These are phyloP conservation scores for Fusarium fracticaudum DNA, from an alignment of 2,329 filamentous ascomycete genomes.

Conservation along the genomic window DNA sequence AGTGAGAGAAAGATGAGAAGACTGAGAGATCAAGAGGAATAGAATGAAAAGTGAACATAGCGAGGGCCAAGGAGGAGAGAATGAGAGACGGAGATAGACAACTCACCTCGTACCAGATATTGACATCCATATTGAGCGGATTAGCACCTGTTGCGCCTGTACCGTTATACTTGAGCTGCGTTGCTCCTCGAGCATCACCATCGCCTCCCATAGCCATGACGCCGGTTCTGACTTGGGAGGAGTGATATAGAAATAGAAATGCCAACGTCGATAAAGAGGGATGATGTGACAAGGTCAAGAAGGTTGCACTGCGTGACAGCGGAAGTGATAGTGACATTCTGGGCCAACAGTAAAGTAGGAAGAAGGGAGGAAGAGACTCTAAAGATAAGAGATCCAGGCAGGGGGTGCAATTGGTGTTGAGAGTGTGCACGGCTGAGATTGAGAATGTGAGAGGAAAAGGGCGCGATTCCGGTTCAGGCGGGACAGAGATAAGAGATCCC, in stretches of 20 bases:
- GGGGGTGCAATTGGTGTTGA: conserved; percentile 15
- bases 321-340: conserved; percentile 9
- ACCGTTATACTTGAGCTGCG: conserved; percentile 68
- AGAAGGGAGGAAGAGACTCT: background rate
- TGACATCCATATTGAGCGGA: conserved; percentile 73
- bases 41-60: background rate
- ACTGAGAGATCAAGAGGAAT: background rate
- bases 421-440: conserved; percentile 3
- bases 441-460: background rate
- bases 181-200: conserved; percentile 56
- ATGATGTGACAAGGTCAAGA: background rate
- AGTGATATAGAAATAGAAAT: conserved; percentile 33
- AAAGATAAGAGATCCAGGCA: conserved; percentile 26
- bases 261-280: conserved; percentile 5
- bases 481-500: conserved; percentile 29
- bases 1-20: conserved; percentile 2
- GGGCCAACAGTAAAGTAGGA: conserved; percentile 12
- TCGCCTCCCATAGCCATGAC: conserved; percentile 39
- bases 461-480: conserved; percentile 7
- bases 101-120: conserved; percentile 79
- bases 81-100: background rate
- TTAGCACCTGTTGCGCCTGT: conserved; percentile 73
- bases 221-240: conserved; percentile 23
- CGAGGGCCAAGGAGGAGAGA: background rate
- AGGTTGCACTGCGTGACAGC: conserved; percentile 10